Evolutionary conservation across 768 basidiomycete species (phyloP).

Genomic region (Psilocybe cyanescens): DNA sequence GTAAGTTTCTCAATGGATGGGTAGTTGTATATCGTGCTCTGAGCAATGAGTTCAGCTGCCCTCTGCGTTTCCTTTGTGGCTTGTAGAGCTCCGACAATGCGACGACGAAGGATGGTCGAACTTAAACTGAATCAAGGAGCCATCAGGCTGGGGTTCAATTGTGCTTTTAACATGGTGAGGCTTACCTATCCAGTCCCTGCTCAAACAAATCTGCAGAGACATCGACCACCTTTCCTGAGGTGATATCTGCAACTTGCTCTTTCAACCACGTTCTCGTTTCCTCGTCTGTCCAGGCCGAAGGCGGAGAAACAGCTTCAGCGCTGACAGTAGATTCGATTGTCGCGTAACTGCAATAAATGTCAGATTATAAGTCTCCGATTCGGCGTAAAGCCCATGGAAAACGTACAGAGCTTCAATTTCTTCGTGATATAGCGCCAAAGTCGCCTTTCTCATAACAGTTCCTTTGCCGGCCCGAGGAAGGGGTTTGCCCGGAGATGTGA

Average conservation of each 20-base stretch:
- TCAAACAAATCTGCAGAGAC: constrained; percentile 23
- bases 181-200: constrained; percentile 27
- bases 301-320: constrained; percentile 13
- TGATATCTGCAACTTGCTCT: constrained; percentile 23
- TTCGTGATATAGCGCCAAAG: constrained; percentile 41
- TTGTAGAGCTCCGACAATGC: constrained; percentile 23
- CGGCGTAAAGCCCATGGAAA: constrained; percentile 8
- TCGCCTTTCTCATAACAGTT: constrained; percentile 48
- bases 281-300: constrained; percentile 18
- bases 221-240: constrained; percentile 5
- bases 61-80: constrained; percentile 10
- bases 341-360: constrained; percentile 15
- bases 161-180: too few species aligned
- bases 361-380: not conserved
- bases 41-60: constrained; percentile 16
- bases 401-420: constrained; percentile 52
- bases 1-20: constrained; percentile 22
- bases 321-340: constrained; percentile 19
- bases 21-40: constrained; percentile 24
- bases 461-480: constrained; percentile 52
- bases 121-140: constrained; percentile 17
- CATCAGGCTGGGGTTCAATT: not conserved
- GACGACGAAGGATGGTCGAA: constrained; percentile 25
- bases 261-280: constrained; percentile 21
- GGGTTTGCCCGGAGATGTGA: constrained; percentile 40